Base-by-base conservation (phyloP, 2,329 filamentous ascomycete species). In the Hysterium pulicare region DNA sequence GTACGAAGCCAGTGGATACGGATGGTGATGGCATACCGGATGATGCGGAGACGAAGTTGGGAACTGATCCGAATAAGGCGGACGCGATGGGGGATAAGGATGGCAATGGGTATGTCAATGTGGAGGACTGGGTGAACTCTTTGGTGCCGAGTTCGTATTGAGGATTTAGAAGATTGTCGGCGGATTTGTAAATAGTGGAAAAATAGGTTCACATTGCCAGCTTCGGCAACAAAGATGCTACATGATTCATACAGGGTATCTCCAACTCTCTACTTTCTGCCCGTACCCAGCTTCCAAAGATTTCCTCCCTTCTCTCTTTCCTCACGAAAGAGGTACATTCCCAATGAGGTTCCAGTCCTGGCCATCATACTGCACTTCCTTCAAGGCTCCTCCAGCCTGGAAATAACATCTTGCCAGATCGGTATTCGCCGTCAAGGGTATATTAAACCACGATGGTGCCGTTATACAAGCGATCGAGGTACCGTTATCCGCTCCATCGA, bases 21-120 rank as follows among this genome's bases (percentile, higher is more conserved):
- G 74, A 77, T 50, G 69, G 68, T 0, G 74, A 77, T 45, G 73
- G 75, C 1, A 76, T 77, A 33, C 73, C 73, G 3, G 74, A 77
- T 55, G 67, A 64, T 19, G 74, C 69, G 49, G 74, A 77, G 53
- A 57, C 51, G 19, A 62, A 66, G 7, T 68, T 75, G 41, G 71
- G 72, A 5, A 62, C 66, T 5, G 62, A 71, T 40, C 20, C 20
- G 8, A 38, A 16, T 28, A 60, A 58, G 19, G 58, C 63, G 15
- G 71, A 74, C 39, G 68, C 65, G 4, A 71, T 73, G 66, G 51
- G 53, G 45, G 47, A 52, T 40, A 69, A 70, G 38, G 60, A 66
- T 10, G 64, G 57, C 9, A 67, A 69, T 28, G 71, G 72, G 5
- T 75, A 74, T 43, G 59, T 65, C 4, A 75, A 73, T 45, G 62